Percentiles rank a stretch among this genome's conserved stretches.
phyloP scores from a whole-genome alignment of 2,329 filamentous ascomycete species.

The Calonectria crousiana region DNA sequence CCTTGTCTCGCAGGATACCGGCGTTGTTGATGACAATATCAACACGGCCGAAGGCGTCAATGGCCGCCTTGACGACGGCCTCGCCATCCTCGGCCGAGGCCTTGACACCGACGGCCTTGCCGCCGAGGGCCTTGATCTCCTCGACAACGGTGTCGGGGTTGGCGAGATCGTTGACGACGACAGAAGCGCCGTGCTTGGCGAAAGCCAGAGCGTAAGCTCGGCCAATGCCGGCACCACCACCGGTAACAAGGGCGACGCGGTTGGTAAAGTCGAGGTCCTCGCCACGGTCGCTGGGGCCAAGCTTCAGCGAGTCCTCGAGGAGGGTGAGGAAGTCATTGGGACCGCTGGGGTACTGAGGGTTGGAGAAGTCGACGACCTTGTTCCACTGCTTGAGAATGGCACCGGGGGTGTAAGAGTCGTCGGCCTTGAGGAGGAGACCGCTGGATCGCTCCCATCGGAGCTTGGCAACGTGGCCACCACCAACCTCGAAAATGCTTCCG shows the following conservation, averaged over 20 bases:
- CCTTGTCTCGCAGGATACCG: slow-evolving; percentile 97
- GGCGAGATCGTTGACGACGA: slow-evolving; percentile 96
- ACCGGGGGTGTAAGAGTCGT: slow-evolving; percentile 87
- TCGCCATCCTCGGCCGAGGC: slow-evolving; percentile 95
- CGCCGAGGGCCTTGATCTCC: slow-evolving; percentile 91
- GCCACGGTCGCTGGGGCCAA: slow-evolving; percentile 78
- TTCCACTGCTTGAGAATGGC: slow-evolving; percentile 92
- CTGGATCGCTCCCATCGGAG: slow-evolving; percentile 93
- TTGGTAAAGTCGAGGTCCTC: slow-evolving; percentile 85
- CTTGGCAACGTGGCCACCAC: slow-evolving; percentile 93
- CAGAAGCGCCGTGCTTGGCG: slow-evolving; percentile 82
- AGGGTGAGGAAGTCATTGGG: slow-evolving; percentile 89
- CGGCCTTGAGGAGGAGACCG: slow-evolving; percentile 90
- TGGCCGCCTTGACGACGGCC: slow-evolving; percentile 88
- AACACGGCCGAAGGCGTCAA: slow-evolving; percentile 92
- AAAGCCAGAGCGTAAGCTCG: slow-evolving; percentile 91
- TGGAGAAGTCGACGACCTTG: slow-evolving; percentile 86
- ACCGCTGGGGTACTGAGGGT: slow-evolving; percentile 83
- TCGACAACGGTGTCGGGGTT: slow-evolving; percentile 91
- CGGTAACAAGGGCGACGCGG: slow-evolving; percentile 88
- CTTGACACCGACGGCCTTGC: slow-evolving; percentile 92
- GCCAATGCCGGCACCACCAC: slow-evolving; percentile 90
- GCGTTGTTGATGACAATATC: slow-evolving; percentile 99
- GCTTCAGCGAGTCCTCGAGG: slow-evolving; percentile 85
- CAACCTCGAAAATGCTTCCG: slow-evolving; percentile 92